Base-by-base conservation (phyloP, 805 yeast genomes). In the Dipodascus albidus region DNA sequence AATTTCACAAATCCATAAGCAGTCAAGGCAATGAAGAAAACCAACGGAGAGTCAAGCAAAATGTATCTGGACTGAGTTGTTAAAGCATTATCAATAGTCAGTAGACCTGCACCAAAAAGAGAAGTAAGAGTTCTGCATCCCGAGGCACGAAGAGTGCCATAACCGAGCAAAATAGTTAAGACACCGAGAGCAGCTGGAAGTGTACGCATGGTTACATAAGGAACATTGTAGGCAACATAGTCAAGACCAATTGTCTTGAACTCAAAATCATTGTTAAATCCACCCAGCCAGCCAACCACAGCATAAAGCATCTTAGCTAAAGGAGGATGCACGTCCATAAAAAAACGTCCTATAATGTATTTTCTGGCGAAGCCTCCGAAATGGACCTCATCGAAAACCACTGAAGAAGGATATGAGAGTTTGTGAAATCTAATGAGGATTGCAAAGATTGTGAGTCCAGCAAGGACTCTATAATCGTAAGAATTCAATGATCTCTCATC, bases 361-460 rank as follows among this genome's bases (percentile, higher is more conserved):
- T 86, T 82, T 55, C 83, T 77, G 31, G 96, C 96, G 70, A 91
- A 93, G n/a, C 95, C 95, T 54, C 99, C 99, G 63, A 93, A 93
- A 69, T 87, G 95, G 44, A 86, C 93, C 68, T 91, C 99, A 67
- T 89, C 96, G 59, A 87, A 87, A 11, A 91, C 96, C 38, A 89
- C 95, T 24, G 90, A 80, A 61, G 81, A 70, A 42, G 99, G 99
- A 57, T 70, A 64, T 23, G 77, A 71, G 55, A 93, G 72, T 52
- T 76, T 71, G 59, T 74, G 71, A 52, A 85, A 72, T 60, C 99
- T 80, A 50, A 87, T 77, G 49, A 68, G 61, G 11, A 74, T 57
- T 0, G 96, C 77, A 38, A 82, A 59, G 1, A 74, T 59, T n/a
- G 79, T 62, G 52, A 87, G 70, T 15, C 71, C 52, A 20, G 58